Conservation (phyloP, 2,329 filamentous ascomycete species). For the Aspergillus clavatus region DNA sequence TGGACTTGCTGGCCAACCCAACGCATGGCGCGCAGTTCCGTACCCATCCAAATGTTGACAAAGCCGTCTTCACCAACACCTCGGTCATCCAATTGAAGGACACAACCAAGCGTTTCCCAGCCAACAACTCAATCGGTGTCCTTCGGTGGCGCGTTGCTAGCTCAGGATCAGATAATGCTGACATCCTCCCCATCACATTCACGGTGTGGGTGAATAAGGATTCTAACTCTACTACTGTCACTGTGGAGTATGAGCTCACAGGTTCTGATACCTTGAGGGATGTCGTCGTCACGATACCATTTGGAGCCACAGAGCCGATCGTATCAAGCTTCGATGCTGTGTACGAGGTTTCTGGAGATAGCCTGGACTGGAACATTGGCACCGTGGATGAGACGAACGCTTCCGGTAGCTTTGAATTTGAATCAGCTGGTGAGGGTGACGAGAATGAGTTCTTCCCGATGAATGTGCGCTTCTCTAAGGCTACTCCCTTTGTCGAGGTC, state of each 20-base stretch:
- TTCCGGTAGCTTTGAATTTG: slow-evolving; percentile 89
- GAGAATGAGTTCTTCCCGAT: slow-evolving; percentile 98
- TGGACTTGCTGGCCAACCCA: slow-evolving; percentile 69
- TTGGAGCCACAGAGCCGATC: slow-evolving; percentile 73
- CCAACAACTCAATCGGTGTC: slow-evolving; percentile 89
- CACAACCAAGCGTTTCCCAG: slow-evolving; percentile 78
- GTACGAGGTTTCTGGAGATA: slow-evolving; percentile 90
- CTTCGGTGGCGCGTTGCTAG: slow-evolving; percentile 80
- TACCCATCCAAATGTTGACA: slow-evolving; percentile 95
- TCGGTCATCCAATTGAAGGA: slow-evolving; percentile 90
- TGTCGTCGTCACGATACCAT: slow-evolving; percentile 84
- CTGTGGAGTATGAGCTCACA: slow-evolving; percentile 90
- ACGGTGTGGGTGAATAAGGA: slow-evolving; percentile 97
- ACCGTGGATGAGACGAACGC: slow-evolving; percentile 75
- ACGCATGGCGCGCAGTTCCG: slow-evolving; percentile 86
- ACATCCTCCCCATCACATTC: slow-evolving; percentile 86
- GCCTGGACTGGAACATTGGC: slow-evolving; percentile 89
- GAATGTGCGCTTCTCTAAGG: slow-evolving; percentile 83
- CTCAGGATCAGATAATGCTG: slow-evolving; percentile 72
- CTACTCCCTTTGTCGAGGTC: slow-evolving; percentile 81
- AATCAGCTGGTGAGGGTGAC: slow-evolving; percentile 75
- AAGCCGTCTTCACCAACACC: slow-evolving; percentile 73
- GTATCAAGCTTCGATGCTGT: slow-evolving; percentile 91
- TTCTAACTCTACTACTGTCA: slow-evolving; percentile 77
- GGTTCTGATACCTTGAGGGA: slow-evolving; percentile 74